Evolutionary conservation across 1,139 yeast genomes (phyloP).

Genomic region (Yamadazyma triangularis): DNA sequence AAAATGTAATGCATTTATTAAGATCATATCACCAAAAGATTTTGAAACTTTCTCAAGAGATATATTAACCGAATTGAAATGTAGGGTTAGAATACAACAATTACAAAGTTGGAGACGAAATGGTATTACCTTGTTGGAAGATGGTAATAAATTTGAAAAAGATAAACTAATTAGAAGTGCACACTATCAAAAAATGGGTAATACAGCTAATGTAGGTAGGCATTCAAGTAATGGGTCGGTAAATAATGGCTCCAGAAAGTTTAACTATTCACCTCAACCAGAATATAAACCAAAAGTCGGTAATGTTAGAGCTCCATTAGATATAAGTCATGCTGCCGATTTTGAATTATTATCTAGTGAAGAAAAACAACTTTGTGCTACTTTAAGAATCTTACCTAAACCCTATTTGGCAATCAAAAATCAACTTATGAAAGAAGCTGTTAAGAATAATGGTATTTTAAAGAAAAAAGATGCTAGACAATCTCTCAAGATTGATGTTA

Average conservation of each 20-base stretch:
- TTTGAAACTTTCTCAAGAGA: conserved; percentile 71
- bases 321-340: conserved; percentile 81
- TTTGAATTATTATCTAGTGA: conserved; percentile 76
- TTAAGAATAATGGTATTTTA: conserved; percentile 77
- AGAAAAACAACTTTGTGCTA: conserved; percentile 82
- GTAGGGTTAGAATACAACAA: conserved; percentile 79
- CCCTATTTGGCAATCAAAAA: conserved; percentile 93
- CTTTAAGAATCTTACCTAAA: conserved; percentile 81
- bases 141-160: conserved; percentile 81
- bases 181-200: conserved; percentile 60
- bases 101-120: conserved; percentile 89
- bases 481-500: conserved; percentile 76
- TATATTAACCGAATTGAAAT: conserved; percentile 69
- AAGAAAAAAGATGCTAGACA: conserved; percentile 84
- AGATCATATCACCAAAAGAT: conserved; percentile 77
- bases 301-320: conserved; percentile 50
- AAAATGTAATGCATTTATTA: conserved; percentile 73
- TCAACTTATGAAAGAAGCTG: conserved; percentile 81
- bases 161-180: conserved; percentile 67
- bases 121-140: conserved; percentile 82
- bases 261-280: conserved; percentile 28
- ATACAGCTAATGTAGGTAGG: conserved; percentile 30
- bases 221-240: conserved; percentile 14
- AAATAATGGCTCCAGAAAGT: conserved; percentile 11
- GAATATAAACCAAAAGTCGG: conserved; percentile 37